A percentile compares a stretch with the other conserved stretches of the same genome.
phyloP scores from a whole-genome alignment of 2,329 filamentous ascomycete genomes.

The Verticillium albo-atrum region DNA sequence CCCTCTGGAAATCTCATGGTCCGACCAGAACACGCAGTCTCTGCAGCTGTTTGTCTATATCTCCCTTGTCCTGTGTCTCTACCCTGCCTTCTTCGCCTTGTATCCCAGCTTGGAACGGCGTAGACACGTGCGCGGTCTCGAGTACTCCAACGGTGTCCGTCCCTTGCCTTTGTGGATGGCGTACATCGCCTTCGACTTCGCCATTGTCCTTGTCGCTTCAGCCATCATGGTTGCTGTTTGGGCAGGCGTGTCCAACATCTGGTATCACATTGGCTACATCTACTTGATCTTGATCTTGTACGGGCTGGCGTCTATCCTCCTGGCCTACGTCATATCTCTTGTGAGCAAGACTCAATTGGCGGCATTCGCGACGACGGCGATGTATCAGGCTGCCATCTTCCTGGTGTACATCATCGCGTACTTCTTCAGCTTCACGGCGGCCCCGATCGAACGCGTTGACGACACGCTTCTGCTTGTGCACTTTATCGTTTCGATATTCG shows the following conservation, averaged over 20 bases:
- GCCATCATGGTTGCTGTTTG: constrained; percentile 67
- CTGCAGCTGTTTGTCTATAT: constrained; percentile 81
- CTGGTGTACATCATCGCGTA: constrained; percentile 69
- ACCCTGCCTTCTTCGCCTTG: constrained; percentile 81
- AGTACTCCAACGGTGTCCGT: constrained; percentile 89
- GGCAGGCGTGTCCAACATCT: constrained; percentile 57
- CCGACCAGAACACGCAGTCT: constrained; percentile 58
- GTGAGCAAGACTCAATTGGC: constrained; percentile 75
- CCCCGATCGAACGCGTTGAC: constrained; percentile 52
- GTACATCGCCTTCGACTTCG: constrained; percentile 76
- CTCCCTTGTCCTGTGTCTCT: constrained; percentile 70
- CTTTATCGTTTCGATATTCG: constrained; percentile 68
- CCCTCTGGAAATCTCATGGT: constrained; percentile 69
- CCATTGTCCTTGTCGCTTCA: constrained; percentile 64
- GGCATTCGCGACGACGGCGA: constrained; percentile 78
- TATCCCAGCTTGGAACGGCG: constrained; percentile 85
- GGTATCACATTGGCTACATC: constrained; percentile 76
- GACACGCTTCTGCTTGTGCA: constrained; percentile 48
- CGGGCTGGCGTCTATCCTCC: constrained; percentile 69
- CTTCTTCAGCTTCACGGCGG: constrained; percentile 69
- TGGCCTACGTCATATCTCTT: constrained; percentile 78
- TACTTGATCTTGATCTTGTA: constrained; percentile 63
- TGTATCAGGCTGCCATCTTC: constrained; percentile 68
- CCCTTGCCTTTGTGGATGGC: constrained; percentile 80
- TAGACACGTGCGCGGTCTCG: constrained; percentile 72